A percentile compares a stretch with the other conserved stretches of the same genome.
Conservation (phyloP, 352 stramenopile genomes). For the Phytopythium aichiense region DNA sequence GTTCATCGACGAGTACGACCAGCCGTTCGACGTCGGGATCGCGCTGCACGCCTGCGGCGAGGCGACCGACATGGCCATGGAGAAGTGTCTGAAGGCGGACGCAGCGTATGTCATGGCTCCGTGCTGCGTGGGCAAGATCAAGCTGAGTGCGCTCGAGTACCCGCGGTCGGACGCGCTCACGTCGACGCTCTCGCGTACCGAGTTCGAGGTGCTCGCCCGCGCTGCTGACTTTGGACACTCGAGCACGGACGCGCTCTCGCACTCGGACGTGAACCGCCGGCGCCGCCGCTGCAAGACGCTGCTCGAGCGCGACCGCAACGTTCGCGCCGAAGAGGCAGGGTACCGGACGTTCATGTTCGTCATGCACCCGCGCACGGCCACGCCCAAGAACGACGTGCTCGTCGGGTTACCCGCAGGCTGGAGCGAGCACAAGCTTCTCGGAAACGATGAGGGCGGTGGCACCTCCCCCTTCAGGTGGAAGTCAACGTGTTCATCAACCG, state of each 20-base stretch:
- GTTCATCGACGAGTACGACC: slow-evolving; percentile 65
- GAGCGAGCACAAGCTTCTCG: neutral
- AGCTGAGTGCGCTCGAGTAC: slow-evolving; percentile 54
- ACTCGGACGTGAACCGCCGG: slow-evolving; percentile 41
- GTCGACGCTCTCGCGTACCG: slow-evolving; percentile 37
- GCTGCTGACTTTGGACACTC: slow-evolving; percentile 73
- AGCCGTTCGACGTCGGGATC: slow-evolving; percentile 73
- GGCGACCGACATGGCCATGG: slow-evolving; percentile 78
- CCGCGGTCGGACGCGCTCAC: slow-evolving; percentile 48
- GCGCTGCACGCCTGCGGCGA: slow-evolving; percentile 78
- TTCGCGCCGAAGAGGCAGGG: slow-evolving; percentile 39
- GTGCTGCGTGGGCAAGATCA: slow-evolving; percentile 82
- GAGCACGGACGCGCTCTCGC: slow-evolving; percentile 30
- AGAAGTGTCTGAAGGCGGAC: slow-evolving; percentile 55
- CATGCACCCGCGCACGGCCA: slow-evolving; percentile 66
- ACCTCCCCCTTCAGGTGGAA: neutral
- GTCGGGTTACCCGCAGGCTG: slow-evolving; percentile 45
- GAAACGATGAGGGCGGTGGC: neutral
- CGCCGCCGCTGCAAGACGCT: slow-evolving; percentile 77
- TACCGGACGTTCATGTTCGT: slow-evolving; percentile 76
- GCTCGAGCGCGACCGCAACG: slow-evolving; percentile 76
- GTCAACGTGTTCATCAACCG: neutral
- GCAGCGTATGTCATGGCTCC: slow-evolving; percentile 75
- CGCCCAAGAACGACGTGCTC: slow-evolving; percentile 82
- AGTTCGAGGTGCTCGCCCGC: slow-evolving; percentile 77